A percentile compares a stretch with the other conserved stretches of the same genome.
Conservation (phyloP, 1,284 basidiomycete genomes). For the Cryptococcus sp. region DNA sequence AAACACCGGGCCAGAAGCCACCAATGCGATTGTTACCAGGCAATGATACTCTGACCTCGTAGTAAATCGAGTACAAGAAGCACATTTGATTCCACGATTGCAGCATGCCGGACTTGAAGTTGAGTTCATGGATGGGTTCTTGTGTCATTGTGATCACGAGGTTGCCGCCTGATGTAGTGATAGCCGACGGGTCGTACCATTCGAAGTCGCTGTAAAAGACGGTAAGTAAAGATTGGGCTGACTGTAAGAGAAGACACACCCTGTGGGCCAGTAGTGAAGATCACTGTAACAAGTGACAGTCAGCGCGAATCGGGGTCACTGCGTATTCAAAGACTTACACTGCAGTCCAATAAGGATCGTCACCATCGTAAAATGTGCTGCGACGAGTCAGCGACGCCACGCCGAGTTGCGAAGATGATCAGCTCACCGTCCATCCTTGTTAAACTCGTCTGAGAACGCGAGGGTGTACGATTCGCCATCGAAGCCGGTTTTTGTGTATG, state of each 20-base stretch:
- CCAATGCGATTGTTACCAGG: constrained; percentile 62
- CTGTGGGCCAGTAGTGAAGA: constrained; percentile 69
- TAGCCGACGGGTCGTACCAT: constrained; percentile 79
- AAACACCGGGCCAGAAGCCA: constrained; percentile 76
- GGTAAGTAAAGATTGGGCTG: not conserved
- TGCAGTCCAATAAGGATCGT: constrained; percentile 56
- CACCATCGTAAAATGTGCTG: constrained; percentile 70
- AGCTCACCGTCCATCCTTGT: constrained; percentile 66
- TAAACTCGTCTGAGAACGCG: constrained; percentile 59
- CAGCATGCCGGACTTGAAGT: constrained; percentile 64
- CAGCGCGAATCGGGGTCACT: not conserved
- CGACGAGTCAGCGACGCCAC: not conserved
- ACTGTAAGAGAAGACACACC: constrained; percentile 24
- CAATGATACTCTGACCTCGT: constrained; percentile 68
- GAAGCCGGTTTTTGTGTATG: constrained; percentile 42
- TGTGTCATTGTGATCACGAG: constrained; percentile 75
- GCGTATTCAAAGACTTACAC: constrained; percentile 27
- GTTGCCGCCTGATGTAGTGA: constrained; percentile 75
- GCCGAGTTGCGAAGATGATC: constrained; percentile 51
- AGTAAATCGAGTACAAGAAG: constrained; percentile 61
- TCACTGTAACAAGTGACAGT: constrained; percentile 50
- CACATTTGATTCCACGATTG: constrained; percentile 75
- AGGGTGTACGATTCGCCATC: constrained; percentile 54
- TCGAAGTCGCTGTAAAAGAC: constrained; percentile 59
- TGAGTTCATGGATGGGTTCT: constrained; percentile 68